These are phyloP conservation scores for Xylogone sp. DNA, from an alignment of 2,329 filamentous ascomycete genomes.

Conservation along the genomic window DNA sequence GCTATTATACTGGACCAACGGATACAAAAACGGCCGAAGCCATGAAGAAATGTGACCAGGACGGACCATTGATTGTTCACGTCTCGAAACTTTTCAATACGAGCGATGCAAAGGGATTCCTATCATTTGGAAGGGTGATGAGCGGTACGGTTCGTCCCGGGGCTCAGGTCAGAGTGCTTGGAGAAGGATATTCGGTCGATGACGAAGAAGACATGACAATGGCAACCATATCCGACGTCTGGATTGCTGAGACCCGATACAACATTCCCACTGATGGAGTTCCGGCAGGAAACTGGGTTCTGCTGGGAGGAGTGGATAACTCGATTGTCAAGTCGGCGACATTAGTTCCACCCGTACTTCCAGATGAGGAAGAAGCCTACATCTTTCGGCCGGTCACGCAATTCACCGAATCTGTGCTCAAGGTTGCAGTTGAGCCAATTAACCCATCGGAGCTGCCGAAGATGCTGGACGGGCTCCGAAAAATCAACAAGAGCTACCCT, in stretches of 20 bases:
- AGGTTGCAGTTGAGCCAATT: conserved; percentile 95
- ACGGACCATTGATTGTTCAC: conserved; percentile 88
- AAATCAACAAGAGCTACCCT: conserved; percentile 97
- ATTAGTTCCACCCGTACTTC: conserved; percentile 73
- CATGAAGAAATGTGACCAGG: conserved; percentile 80
- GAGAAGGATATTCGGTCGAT: conserved; percentile 92
- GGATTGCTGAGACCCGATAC: conserved; percentile 89
- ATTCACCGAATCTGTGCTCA: conserved; percentile 96
- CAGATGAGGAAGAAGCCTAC: conserved; percentile 86
- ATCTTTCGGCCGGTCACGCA: conserved; percentile 92
- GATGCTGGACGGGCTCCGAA: conserved; percentile 94
- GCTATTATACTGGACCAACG: conserved; percentile 87
- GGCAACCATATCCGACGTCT: conserved; percentile 80
- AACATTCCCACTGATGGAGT: conserved; percentile 89
- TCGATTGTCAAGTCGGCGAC: conserved; percentile 98
- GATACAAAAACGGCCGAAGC: conserved; percentile 77
- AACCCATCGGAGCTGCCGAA: conserved; percentile 97
- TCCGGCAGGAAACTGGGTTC: conserved; percentile 87
- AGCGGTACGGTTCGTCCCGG: conserved; percentile 85
- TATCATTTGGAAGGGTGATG: conserved; percentile 86
- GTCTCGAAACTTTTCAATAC: conserved; percentile 92
- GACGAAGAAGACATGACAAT: conserved; percentile 96
- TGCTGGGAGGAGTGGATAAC: conserved; percentile 93
- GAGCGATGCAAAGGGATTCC: conserved; percentile 83
- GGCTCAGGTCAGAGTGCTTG: conserved; percentile 82